Conservation (phyloP, 768 basidiomycete genomes). For the Panus rudis region DNA sequence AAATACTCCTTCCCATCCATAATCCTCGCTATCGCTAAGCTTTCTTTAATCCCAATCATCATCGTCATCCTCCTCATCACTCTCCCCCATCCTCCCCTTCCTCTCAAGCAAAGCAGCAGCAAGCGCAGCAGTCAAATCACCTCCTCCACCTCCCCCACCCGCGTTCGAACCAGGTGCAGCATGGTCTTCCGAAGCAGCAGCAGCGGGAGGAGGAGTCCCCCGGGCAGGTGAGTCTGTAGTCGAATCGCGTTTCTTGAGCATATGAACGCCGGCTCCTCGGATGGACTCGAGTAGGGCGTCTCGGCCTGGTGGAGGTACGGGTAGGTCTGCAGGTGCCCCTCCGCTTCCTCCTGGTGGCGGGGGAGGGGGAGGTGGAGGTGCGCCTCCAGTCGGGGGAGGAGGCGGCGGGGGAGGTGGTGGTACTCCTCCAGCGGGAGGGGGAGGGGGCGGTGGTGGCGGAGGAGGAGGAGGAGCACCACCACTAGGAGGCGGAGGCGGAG, state of each 20-base stretch:
- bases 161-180: slow-evolving; percentile 29
- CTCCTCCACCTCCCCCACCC: slow-evolving; percentile 41
- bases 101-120: slow-evolving; percentile 77
- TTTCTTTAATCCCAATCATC: slow-evolving; percentile 24
- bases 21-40: too few species aligned
- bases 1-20: too few species aligned
- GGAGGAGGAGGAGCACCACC: slow-evolving; percentile 2
- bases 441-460: slow-evolving; percentile 28
- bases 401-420: slow-evolving; percentile 23
- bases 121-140: slow-evolving; percentile 74
- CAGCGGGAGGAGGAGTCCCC: slow-evolving; percentile 28
- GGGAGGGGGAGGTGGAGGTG: slow-evolving; percentile 46
- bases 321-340: slow-evolving; percentile 24
- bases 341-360: slow-evolving; percentile 23
- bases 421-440: slow-evolving; percentile 20
- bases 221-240: slow-evolving; percentile 17
- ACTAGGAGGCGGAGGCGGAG: slow-evolving; percentile 28
- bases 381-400: slow-evolving; percentile 22
- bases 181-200: too few species aligned
- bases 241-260: slow-evolving; percentile 53
- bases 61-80: slow-evolving; percentile 33
- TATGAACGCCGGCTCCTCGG: slow-evolving; percentile 70
- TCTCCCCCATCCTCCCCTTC: slow-evolving; percentile 84
- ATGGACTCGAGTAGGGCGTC: slow-evolving; percentile 70
- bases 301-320: slow-evolving; percentile 54